phyloP scores from a whole-genome alignment of 108 stramenopile genomes.

The Seminavis robusta region DNA sequence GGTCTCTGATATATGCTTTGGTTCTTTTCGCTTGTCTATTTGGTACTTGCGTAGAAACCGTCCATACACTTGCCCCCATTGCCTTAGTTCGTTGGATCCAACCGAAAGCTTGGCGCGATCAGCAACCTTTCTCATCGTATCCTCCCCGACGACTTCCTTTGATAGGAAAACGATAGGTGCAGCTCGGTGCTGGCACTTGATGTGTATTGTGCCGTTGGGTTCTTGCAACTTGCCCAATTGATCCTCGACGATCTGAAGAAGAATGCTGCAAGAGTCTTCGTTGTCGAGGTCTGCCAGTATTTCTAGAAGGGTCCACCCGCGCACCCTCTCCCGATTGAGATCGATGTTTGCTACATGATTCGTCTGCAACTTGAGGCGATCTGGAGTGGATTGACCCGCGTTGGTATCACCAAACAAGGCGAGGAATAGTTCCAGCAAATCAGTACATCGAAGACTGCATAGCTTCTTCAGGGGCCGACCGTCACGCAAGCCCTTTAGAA shows the following conservation, averaged over 20 bases:
- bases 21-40: constrained; percentile 7
- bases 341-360: not conserved
- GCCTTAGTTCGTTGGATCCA: not conserved
- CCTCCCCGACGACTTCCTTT: not conserved
- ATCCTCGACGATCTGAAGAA: constrained; percentile 10
- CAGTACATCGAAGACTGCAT: not conserved
- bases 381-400: not conserved
- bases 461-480: constrained; percentile 7
- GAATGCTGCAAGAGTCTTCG: not conserved
- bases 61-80: constrained; percentile 1
- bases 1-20: constrained; percentile 14
- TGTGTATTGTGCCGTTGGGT: not conserved
- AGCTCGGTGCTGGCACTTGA: not conserved
- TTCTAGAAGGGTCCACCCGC: constrained; percentile 8
- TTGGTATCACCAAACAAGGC: constrained; percentile 3
- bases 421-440: constrained; percentile 9
- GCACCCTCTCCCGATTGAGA: constrained; percentile 7
- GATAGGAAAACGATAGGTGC: not conserved
- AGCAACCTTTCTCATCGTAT: not conserved
- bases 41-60: constrained; percentile 10
- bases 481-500: constrained; percentile 5
- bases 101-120: constrained; percentile 14
- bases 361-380: not conserved
- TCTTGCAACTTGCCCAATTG: not conserved
- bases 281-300: constrained; percentile 17